Evolutionary conservation across 495 filamentous ascomycete genomes (phyloP).

Genomic region (Talaromyces wortmannii): DNA sequence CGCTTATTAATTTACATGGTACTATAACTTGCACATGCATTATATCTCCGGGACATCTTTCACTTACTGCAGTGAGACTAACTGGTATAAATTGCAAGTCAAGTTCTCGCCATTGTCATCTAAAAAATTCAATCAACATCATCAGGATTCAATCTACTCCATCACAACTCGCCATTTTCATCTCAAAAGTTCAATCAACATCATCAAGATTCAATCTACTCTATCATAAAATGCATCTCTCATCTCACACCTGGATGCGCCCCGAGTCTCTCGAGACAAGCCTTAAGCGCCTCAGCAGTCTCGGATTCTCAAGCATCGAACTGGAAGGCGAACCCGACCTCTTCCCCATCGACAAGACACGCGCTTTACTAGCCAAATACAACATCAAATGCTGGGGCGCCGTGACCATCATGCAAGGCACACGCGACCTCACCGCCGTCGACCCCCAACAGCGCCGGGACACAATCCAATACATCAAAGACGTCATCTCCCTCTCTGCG

Average conservation of each 20-base stretch:
- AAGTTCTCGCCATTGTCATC: too few relatives aligned
- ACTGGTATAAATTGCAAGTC: too few relatives aligned
- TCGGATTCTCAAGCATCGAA: constrained; percentile 20
- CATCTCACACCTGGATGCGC: constrained; percentile 24
- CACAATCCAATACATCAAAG: constrained; percentile 19
- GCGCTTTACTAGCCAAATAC: constrained; percentile 13
- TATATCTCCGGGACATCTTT: too few relatives aligned
- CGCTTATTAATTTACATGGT: too few relatives aligned
- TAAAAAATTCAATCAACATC: too few relatives aligned
- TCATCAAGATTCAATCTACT: neutral
- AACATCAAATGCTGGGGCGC: constrained; percentile 12
- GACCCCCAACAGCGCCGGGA: constrained; percentile 10
- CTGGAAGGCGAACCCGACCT: constrained; percentile 19
- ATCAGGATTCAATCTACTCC: too few relatives aligned
- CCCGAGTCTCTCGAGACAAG: constrained; percentile 18
- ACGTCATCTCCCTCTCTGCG: constrained; percentile 10
- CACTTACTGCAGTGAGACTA: too few relatives aligned
- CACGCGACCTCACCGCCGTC: constrained; percentile 13
- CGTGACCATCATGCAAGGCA: constrained; percentile 19
- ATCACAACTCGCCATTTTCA: too few relatives aligned
- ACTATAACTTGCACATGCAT: too few relatives aligned
- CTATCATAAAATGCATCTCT: constrained; percentile 15
- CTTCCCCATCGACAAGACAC: constrained; percentile 12
- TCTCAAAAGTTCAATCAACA: too few relatives aligned
- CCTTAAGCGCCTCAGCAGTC: constrained; percentile 11